phyloP scores from a whole-genome alignment of 495 filamentous ascomycete genomes.

The Aspergillus diversus region DNA sequence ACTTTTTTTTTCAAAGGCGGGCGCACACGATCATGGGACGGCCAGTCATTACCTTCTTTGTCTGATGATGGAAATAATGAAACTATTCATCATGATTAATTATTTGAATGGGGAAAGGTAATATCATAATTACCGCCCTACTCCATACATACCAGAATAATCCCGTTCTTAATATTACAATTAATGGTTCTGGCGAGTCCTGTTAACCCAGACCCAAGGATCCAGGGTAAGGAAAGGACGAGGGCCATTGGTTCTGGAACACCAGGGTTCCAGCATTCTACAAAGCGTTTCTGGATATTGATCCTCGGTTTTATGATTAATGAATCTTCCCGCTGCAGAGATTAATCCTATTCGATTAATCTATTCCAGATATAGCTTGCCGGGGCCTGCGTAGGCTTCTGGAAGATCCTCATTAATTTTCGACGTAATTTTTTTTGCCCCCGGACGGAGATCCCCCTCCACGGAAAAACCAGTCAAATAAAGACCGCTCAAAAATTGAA shows the following conservation, averaged over 20 bases:
- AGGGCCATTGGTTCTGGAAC: constrained; percentile 1
- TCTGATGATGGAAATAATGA: constrained; percentile 1
- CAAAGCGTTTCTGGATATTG: constrained; percentile 2
- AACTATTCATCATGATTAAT: not conserved
- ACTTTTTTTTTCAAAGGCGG: not conserved
- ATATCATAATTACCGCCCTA: constrained; percentile 10
- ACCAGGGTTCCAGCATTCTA: constrained; percentile 4
- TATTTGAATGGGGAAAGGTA: not conserved
- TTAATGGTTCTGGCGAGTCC: not conserved
- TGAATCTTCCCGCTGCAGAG: not conserved
- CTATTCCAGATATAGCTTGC: constrained; percentile 13
- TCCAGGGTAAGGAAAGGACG: constrained; percentile 15
- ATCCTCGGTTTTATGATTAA: constrained; percentile 3
- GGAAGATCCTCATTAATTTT: constrained; percentile 18
- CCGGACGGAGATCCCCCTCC: not conserved
- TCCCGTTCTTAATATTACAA: constrained; percentile 4
- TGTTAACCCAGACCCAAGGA: constrained; percentile 25
- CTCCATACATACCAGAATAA: constrained; percentile 9
- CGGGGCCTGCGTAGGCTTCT: constrained; percentile 12
- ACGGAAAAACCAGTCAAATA: not conserved
- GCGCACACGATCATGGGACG: constrained; percentile 11
- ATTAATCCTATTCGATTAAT: constrained; percentile 5
- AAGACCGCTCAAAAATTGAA: not conserved
- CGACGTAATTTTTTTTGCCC: not conserved
- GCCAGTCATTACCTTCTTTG: not conserved